Evolutionary conservation across 2,329 filamentous ascomycete genomes (phyloP), one percentile per base, ranked within the genome.

Genomic region (Monosporascus sp.): DNA sequence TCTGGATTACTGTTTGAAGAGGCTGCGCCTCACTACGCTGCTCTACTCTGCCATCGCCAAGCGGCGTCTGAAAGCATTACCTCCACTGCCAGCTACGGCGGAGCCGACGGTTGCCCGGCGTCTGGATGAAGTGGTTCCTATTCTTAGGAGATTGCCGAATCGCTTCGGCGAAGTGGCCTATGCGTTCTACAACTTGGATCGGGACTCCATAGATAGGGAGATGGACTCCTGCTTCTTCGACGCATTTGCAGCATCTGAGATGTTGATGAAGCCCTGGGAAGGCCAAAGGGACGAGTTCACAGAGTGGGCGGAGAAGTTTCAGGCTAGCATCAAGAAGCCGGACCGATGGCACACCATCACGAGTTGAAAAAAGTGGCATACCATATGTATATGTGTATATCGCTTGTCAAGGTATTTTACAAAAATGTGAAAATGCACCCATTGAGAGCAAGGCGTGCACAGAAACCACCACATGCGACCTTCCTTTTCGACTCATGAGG

Each of bases 201-300:
- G 75, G 0, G 69, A 73, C 1, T 75, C 80, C 25, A 86, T 88
- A 45, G 83, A 85, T 60, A 66, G 69, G 6, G 71, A 72, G 22
- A 78, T 90, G 72, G 75, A 80, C 5, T 73, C 77, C 41, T 85
- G 85, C 60, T 83, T 85, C 54, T 71, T 74, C 1, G 78, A 83
- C 49, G 84, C 86, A 0, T 79, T 80, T 58, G 72, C 70, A 1
- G 80, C 78, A 0, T 76, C 80, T 0, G 77, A 81, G 52, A 64
- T 85, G 47, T 69, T 89, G 14, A 72, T 74, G 48, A 72, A 75
- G 54, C 75, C 77, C 20, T 92, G 88, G 88, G 70, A 79, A 3
- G 85, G 79, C 0, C 70, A 79, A 47, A 76, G 81, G 18, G 91
- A 96, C 62, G 89, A 87, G 62, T 96, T 95, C 64, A 87, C 85